A percentile compares a stretch with the other conserved stretches of the same genome.
phyloP scores from a whole-genome alignment of 2,329 filamentous ascomycete species.

The Gliomastix tumulicola region DNA sequence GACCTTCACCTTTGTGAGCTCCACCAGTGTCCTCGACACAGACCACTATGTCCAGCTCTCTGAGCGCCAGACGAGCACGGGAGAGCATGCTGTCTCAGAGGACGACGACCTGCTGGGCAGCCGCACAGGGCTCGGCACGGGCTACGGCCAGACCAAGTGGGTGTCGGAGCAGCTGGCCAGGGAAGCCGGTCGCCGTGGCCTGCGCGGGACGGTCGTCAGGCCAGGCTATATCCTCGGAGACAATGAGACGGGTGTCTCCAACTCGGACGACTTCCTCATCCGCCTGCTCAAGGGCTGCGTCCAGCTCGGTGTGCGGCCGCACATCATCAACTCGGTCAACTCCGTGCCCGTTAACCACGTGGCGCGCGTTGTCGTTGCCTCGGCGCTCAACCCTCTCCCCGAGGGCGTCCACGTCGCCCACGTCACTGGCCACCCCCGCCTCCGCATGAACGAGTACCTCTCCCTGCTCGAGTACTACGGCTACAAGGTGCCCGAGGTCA shows the following conservation, averaged over 20 bases:
- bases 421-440: slow-evolving; percentile 71
- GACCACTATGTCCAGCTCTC: slow-evolving; percentile 75
- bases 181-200: slow-evolving; percentile 70
- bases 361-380: slow-evolving; percentile 69
- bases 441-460: slow-evolving; percentile 75
- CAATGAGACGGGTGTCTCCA: slow-evolving; percentile 56
- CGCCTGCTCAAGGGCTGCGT: slow-evolving; percentile 82
- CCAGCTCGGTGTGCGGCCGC: slow-evolving; percentile 66
- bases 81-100: slow-evolving; percentile 68
- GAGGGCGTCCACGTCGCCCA: slow-evolving; percentile 55
- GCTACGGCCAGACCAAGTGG: slow-evolving; percentile 93
- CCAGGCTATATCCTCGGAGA: slow-evolving; percentile 83
- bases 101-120: slow-evolving; percentile 74
- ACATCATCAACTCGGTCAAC: slow-evolving; percentile 83
- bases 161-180: slow-evolving; percentile 62
- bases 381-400: slow-evolving; percentile 55
- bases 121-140: slow-evolving; percentile 68
- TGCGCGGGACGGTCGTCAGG: slow-evolving; percentile 68
- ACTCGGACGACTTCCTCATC: slow-evolving; percentile 86
- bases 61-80: slow-evolving; percentile 46
- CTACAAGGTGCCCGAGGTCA: slow-evolving; percentile 65
- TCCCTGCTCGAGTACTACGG: slow-evolving; percentile 64
- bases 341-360: slow-evolving; percentile 84
- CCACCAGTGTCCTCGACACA: slow-evolving; percentile 75
- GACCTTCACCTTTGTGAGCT: slow-evolving; percentile 65